Conservation (phyloP, 2,329 filamentous ascomycete species). For the Fusarium drepaniforme region DNA sequence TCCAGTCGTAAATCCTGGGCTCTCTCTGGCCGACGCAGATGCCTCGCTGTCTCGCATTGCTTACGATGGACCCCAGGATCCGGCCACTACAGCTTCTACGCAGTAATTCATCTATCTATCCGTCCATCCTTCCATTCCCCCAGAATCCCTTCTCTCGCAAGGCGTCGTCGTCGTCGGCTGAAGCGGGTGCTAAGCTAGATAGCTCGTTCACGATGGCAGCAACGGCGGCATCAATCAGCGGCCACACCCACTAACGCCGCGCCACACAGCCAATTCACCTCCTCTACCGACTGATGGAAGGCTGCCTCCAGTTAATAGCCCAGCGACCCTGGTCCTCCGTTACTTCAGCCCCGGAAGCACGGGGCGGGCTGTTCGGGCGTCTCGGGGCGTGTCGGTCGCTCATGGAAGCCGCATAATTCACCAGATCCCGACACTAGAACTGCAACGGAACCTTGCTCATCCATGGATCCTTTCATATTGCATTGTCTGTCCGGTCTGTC, state of each 20-base stretch:
- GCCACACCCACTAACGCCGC: slow-evolving; percentile 19
- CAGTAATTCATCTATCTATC: neutral
- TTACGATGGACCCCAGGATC: slow-evolving; percentile 3
- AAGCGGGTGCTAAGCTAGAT: slow-evolving; percentile 3
- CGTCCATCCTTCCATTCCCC: neutral
- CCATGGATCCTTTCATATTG: slow-evolving; percentile 12
- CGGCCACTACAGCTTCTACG: neutral
- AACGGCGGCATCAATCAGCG: slow-evolving; percentile 23
- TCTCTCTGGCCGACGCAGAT: neutral
- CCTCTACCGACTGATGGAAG: slow-evolving; percentile 4
- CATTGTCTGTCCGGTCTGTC: neutral
- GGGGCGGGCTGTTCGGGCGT: slow-evolving; percentile 30
- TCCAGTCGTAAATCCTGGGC: neutral
- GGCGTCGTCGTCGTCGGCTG: slow-evolving; percentile 2
- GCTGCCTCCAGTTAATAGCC: slow-evolving; percentile 12
- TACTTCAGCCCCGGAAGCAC: slow-evolving; percentile 35
- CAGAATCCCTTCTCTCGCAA: neutral
- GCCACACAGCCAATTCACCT: slow-evolving; percentile 20
- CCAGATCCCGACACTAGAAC: slow-evolving; percentile 18
- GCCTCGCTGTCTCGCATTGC: slow-evolving; percentile 15
- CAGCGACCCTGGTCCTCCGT: neutral
- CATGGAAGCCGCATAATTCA: slow-evolving; percentile 29
- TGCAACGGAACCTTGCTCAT: slow-evolving; percentile 25
- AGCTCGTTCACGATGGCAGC: slow-evolving; percentile 11
- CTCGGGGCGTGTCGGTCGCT: slow-evolving; percentile 28